Base-by-base conservation (phyloP, 345 rosid genomes). In the Ceriops decandra region DNA sequence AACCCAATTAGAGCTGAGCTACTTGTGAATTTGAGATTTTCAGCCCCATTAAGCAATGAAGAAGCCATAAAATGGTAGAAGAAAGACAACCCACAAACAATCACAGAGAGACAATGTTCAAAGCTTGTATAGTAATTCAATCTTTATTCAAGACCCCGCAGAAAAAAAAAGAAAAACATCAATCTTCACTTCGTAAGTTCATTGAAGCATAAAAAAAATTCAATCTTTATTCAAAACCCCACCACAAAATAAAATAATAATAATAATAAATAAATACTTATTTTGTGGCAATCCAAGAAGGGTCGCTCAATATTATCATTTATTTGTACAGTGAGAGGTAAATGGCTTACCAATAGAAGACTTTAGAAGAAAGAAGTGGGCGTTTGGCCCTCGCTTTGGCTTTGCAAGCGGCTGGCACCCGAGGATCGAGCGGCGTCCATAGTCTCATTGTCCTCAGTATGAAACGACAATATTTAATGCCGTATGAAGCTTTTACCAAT, bases 1-100 rank as follows among this genome's bases (percentile, higher is more conserved):
- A 69, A 32, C 63, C 72, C 64, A 20, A 36, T 20, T 24, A 67
- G 77, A 62, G 69, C 5, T 54, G 33, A 63, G 32, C 62, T 62
- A 57, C 69, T 32, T n/a, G 11, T 31, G n/a, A 72, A 60, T 53
- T 66, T 64, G 32, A 79, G 69, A 52, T 69, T 75, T 31, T 75
- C 74, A 53, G 69, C 67, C 62, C 82, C 82, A 66, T 49, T 68
- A 49, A 75, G 60, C 60, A 51, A n/a, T 64, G 74, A 62, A 65
- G 80, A 46, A 38, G 77, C 80, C 77, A 76, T 69, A 36, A 64
- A 33, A 30, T 24, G 20, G 49, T 6, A 10, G 72, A 31, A 35
- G 11, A 56, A 56, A 67, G 42, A 70, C 62, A 67, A 53, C 33
- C 46, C 13, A 63, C 33, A 51, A 64, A 53, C 32, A 31, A 27